Percentiles rank a stretch among this genome's conserved stretches.
phyloP scores from a whole-genome alignment of 768 basidiomycete species.

The Psilocybe cubensis region DNA sequence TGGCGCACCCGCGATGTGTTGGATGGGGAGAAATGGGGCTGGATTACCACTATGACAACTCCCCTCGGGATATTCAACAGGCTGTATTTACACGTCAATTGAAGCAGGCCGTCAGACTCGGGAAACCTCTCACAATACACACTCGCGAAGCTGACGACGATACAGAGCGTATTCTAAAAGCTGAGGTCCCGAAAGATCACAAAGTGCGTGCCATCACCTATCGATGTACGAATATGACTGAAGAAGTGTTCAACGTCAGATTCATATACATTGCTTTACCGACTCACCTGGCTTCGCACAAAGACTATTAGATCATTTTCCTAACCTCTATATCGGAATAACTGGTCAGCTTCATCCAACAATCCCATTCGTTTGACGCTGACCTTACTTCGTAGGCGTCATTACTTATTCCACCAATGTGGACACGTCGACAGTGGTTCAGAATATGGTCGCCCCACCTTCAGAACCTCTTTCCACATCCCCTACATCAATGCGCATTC shows the following conservation, averaged over 20 bases:
- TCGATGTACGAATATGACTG: not conserved
- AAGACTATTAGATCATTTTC: conserved; percentile 74
- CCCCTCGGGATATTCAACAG: conserved; percentile 71
- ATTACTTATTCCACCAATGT: conserved; percentile 78
- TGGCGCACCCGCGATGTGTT: conserved; percentile 80
- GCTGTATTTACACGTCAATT: conserved; percentile 72
- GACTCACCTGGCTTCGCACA: conserved; percentile 77
- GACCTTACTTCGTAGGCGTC: conserved; percentile 53
- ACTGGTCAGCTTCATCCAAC: conserved; percentile 50
- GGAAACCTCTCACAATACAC: conserved; percentile 85
- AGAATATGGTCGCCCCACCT: conserved; percentile 41
- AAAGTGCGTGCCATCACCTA: conserved; percentile 41
- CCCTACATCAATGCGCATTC: conserved; percentile 40
- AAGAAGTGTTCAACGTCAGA: conserved; percentile 37
- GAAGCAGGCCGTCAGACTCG: conserved; percentile 62
- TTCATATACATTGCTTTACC: conserved; percentile 90
- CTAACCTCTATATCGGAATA: conserved; percentile 83
- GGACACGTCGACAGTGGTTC: conserved; percentile 72
- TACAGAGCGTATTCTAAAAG: conserved; percentile 76
- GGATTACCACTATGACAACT: conserved; percentile 84
- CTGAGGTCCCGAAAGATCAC: conserved; percentile 73
- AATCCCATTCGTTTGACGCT: not conserved
- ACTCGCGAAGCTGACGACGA: conserved; percentile 87
- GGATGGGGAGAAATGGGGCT: conserved; percentile 91
- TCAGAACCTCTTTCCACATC: conserved; percentile 8